Evolutionary conservation across 306 rosid genomes (phyloP).

Genomic region (Lathyrus sativus): DNA sequence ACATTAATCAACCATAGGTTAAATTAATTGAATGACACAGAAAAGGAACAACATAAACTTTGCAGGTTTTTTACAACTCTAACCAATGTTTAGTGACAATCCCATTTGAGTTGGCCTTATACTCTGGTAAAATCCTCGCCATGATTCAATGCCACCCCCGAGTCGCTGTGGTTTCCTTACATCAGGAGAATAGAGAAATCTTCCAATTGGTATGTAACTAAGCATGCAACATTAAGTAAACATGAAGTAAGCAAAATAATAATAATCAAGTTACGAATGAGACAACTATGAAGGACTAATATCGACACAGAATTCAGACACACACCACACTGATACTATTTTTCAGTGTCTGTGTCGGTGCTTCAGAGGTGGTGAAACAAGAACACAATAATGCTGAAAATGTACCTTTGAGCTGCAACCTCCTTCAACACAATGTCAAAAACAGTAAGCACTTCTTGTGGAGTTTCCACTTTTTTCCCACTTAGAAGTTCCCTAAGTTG

Average conservation of each 20-base stretch:
- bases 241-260: constrained; percentile 7
- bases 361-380: too few species aligned
- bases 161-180: constrained; percentile 48
- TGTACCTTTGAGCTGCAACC: constrained; percentile 49
- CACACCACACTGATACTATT: too few species aligned
- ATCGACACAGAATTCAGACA: too few species aligned
- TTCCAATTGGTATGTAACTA: constrained; percentile 49
- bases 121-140: constrained; percentile 61
- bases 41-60: not conserved
- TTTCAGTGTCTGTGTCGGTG: too few species aligned
- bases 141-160: constrained; percentile 57
- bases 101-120: constrained; percentile 66
- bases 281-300: not conserved
- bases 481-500: constrained; percentile 49
- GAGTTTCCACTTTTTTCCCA: constrained; percentile 45
- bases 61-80: not conserved
- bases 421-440: constrained; percentile 57
- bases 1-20: constrained; percentile 1
- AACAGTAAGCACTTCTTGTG: constrained; percentile 49
- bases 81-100: constrained; percentile 55
- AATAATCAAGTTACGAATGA: not conserved
- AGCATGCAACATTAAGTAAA: constrained; percentile 4
- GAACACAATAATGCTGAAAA: not conserved
- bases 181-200: constrained; percentile 50
- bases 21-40: not conserved